Evolutionary conservation across 2,329 filamentous ascomycete genomes (phyloP), one percentile per base, ranked within the genome.

Genomic region (Coniochaeta hoffmannii): DNA sequence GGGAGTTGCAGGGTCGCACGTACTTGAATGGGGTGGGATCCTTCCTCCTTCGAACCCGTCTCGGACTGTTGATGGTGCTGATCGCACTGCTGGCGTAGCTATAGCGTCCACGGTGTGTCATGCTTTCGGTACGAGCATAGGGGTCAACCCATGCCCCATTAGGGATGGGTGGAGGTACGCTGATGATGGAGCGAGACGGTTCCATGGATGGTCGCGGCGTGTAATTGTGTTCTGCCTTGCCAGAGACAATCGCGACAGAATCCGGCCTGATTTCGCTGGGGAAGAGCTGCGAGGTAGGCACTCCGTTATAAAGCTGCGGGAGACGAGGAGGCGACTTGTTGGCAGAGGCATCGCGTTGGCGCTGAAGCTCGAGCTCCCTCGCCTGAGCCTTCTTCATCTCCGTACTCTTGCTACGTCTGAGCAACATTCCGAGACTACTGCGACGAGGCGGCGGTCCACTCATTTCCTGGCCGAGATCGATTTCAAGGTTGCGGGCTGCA

Each of bases 1-100:
- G 35, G 15, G 22, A 15, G 32, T 22, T 31, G 35, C 17, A 50
- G 7, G 11, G 46, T 32, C 17, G 17, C 24, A 82, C 91, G 82
- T 78, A 97, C 93, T 99, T 99, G 82, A 97, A 96, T 1, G 94
- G 91, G 11, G 93, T 97, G 9, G 94, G 94, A 68, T 99, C 94
- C 78, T 96, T 97, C 76, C 94, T 87, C 76, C 93, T 88, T 65
- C 94, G 86, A 62, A 97, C 87, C 68, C 92, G 86, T 62, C 94
- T 86, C 60, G 94, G 93, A 71, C 88, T 96, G 76, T 96, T 96
- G 75, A 96, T 85, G 58, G 90, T 88, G 77, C 90, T 96, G 62
- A 93, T 83, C 54, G 89, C 88, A 72, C 89, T 95, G 75, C 89
- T 96, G 56, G 93, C 91, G 73, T 97, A 97, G 75, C 92, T 97